Base-by-base conservation (phyloP, 1,284 basidiomycete genomes). In the Tilletia caries region DNA sequence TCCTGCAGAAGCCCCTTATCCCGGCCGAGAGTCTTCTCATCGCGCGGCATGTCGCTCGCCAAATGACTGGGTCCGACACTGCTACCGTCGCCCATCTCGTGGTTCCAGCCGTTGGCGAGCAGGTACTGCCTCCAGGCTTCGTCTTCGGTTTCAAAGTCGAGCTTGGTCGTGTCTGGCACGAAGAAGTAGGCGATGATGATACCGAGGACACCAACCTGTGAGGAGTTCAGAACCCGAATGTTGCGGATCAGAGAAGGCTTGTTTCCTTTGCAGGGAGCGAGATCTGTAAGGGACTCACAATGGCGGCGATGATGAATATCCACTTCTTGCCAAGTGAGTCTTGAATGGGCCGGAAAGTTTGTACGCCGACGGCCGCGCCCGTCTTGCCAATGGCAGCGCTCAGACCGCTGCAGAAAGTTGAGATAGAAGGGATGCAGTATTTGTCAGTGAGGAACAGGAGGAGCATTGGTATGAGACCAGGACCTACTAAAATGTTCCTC, bases 291-390 rank as follows among this genome's bases (percentile, higher is more conserved):
- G 8, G 48, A 50, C 48, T 50, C 54, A 60, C 54, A 60, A 60
- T 34, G 10, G 76, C 76, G 0, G 68, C 69, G 60, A 76, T 71
- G 68, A 76, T 76, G 33, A 76, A 78, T 0, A 72, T 73, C 69
- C 70, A 76, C 27, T 67, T 70, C 70, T 77, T 79, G 20, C 77
- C 88, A 86, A 91, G 41, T 65, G 78, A 37, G 0, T 44, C 48
- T 25, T 91, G 89, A 72, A 92, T 91, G 2, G 90, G 90, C 3
- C 88, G 90, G 82, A 91, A 91, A 0, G 86, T 89, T 79, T 92
- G 89, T 0, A 89, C 91, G 2, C 91, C 91, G 67, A 91, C 77
- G 20, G 89, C 91, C 6, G 91, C 91, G 4, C 91, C 91, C 0
- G 88, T 86, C 80, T 92, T 92, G 4, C 90, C 91, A 6, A 91